Base-by-base conservation (phyloP, 768 basidiomycete genomes). In the Suillus plorans region DNA sequence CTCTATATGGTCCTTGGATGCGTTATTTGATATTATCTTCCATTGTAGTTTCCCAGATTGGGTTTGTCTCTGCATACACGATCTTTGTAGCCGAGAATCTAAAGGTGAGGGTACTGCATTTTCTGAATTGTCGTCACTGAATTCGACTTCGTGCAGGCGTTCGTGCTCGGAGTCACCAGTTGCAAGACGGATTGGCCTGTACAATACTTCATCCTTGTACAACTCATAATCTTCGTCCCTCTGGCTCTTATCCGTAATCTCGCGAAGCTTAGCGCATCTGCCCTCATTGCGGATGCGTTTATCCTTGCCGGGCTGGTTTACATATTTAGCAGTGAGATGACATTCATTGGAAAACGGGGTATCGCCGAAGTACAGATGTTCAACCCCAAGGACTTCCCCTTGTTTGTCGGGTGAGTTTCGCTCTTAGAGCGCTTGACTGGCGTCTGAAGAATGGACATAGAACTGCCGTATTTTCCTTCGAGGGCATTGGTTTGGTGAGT, bases 391-490 rank as follows among this genome's bases (percentile, higher is more conserved):
- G 90, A 94, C 68, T 99, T 94, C 80, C 89, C 97, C 0, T 79
- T 99, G 22, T 86, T 99, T 66, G 91, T 99, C 64, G 97, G 95
- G 91, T 93, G 69, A 68, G 89, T 78, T 22, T 31, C 14, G 5
- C 9, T 22, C 36, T 34, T 18, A 37, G 57, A 56, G 14, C 31
- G 49, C 57, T 37, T 57, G 52, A 36, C 41, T 53, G 8, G 36
- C 18, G n/a, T 42, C 57, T 64, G 31, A 5, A 56, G 6, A 66
- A 63, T 18, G 34, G 20, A 44, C 67, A 34, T 66, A 94, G 95
- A 9, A 98, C 97, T 28, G 97, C 97, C 4, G 97, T 98, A 37
- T 99, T 99, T 77, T 94, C 97, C 1, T 99, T 99, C 70, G 97
- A 99, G 77, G 97, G 97, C 10, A 94, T 99, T 69, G 97, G 97